Conservation (phyloP, 345 rosid species). For the Syzygium aqueum region DNA sequence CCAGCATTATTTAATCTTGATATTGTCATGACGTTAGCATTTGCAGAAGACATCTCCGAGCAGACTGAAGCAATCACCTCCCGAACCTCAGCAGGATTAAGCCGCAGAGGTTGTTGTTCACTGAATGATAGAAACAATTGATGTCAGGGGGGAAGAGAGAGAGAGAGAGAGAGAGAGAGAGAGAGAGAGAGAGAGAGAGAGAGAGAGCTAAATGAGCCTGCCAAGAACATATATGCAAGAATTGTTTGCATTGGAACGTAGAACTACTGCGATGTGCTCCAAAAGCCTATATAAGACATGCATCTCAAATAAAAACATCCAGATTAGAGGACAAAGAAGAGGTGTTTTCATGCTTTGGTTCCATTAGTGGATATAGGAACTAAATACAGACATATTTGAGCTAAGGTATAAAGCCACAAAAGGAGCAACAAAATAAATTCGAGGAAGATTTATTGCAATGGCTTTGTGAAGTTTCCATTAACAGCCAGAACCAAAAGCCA, state of each 20-base stretch:
- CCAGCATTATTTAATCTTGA: constrained; percentile 75
- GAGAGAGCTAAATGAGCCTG: background rate
- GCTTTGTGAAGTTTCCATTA: background rate
- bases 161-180: background rate
- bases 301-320: background rate
- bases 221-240: background rate
- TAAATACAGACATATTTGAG: background rate
- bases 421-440: background rate
- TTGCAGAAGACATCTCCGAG: constrained; percentile 64
- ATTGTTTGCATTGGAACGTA: background rate
- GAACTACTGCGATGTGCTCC: background rate
- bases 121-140: constrained; percentile 30
- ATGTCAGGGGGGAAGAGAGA: background rate
- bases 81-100: constrained; percentile 78
- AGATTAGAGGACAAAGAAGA: background rate
- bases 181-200: background rate
- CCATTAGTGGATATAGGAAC: background rate
- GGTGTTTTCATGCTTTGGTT: background rate
- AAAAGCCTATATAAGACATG: background rate
- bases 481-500: background rate
- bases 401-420: background rate
- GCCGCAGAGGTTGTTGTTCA: constrained; percentile 93
- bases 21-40: constrained; percentile 49
- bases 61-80: constrained; percentile 97
- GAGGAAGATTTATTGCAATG: background rate